These are phyloP conservation scores for Cyberlindnera euphorbiae DNA, from an alignment of 805 yeast species.

Conservation along the genomic window DNA sequence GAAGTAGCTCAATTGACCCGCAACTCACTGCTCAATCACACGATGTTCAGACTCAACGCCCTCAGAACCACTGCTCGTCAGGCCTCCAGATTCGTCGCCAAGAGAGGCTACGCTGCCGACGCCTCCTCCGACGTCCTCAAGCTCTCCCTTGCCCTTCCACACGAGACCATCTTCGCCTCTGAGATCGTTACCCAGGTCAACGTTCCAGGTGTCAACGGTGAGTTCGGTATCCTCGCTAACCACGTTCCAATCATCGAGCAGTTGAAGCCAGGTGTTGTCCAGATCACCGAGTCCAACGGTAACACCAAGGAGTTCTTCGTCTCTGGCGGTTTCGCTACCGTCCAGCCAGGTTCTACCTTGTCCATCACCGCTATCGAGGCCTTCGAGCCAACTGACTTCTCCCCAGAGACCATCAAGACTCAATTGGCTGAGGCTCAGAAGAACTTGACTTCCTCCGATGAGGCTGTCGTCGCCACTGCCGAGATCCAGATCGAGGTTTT, in stretches of 20 bases:
- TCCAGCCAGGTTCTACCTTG: constrained; percentile 88
- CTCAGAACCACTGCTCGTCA: constrained; percentile 28
- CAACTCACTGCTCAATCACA: too few relatives aligned
- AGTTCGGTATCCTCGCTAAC: constrained; percentile 93
- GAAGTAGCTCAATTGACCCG: too few relatives aligned
- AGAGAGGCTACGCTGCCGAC: constrained; percentile 90
- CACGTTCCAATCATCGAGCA: constrained; percentile 98
- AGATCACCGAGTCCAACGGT: constrained; percentile 75
- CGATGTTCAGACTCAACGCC: constrained; percentile 27
- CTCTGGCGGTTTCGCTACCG: constrained; percentile 95
- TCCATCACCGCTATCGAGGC: constrained; percentile 95
- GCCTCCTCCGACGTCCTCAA: constrained; percentile 67
- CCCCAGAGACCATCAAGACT: constrained; percentile 69
- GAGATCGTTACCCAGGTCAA: constrained; percentile 67
- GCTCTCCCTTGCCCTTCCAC: constrained; percentile 88
- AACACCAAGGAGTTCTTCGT: constrained; percentile 78
- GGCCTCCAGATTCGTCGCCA: constrained; percentile 45
- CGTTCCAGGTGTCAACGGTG: constrained; percentile 93
- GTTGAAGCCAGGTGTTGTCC: constrained; percentile 92
- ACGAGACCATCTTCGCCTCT: constrained; percentile 58
- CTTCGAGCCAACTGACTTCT: constrained; percentile 83
- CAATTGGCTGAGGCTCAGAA: constrained; percentile 92
- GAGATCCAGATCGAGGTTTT: constrained; percentile 92
- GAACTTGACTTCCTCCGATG: constrained; percentile 80
- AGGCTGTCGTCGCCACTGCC: constrained; percentile 89